Conservation (phyloP, 768 basidiomycete genomes). For the Cyclocybe cylindracea region DNA sequence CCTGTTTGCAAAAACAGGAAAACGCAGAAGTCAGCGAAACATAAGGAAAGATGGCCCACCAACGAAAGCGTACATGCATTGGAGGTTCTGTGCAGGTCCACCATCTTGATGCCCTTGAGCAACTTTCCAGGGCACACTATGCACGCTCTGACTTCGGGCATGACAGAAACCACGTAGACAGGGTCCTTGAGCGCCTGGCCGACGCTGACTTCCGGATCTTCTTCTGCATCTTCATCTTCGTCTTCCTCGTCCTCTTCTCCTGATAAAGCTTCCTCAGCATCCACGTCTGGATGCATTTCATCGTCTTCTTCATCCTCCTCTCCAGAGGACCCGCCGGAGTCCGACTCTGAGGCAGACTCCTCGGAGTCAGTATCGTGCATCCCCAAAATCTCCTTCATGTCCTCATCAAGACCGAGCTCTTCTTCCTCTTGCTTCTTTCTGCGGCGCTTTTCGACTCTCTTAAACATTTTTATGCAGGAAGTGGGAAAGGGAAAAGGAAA, state of each 20-base stretch:
- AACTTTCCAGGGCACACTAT: conserved; percentile 71
- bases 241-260: conserved; percentile 25
- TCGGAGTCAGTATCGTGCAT: conserved; percentile 77
- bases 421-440: conserved; percentile 64
- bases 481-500: background rate
- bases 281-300: conserved; percentile 19
- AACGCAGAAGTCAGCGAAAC: conserved; percentile 4
- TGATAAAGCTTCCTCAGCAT: conserved; percentile 25
- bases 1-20: conserved; percentile 38
- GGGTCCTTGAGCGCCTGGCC: conserved; percentile 63
- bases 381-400: conserved; percentile 64
- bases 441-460: conserved; percentile 70
- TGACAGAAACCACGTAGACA: conserved; percentile 56
- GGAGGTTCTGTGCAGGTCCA: conserved; percentile 57
- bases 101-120: conserved; percentile 62
- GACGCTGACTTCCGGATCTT: conserved; percentile 51
- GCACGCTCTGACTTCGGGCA: conserved; percentile 60
- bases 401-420: conserved; percentile 62
- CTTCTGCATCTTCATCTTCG: conserved; percentile 29
- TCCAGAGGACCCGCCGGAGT: conserved; percentile 26
- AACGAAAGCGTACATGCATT: conserved; percentile 53
- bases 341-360: conserved; percentile 61
- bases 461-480: conserved; percentile 58
- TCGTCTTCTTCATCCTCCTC: conserved; percentile 17
- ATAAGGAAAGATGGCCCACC: conserved; percentile 2